Evolutionary conservation across 345 rosid species (phyloP).

Genomic region (Nasturtium officinale): DNA sequence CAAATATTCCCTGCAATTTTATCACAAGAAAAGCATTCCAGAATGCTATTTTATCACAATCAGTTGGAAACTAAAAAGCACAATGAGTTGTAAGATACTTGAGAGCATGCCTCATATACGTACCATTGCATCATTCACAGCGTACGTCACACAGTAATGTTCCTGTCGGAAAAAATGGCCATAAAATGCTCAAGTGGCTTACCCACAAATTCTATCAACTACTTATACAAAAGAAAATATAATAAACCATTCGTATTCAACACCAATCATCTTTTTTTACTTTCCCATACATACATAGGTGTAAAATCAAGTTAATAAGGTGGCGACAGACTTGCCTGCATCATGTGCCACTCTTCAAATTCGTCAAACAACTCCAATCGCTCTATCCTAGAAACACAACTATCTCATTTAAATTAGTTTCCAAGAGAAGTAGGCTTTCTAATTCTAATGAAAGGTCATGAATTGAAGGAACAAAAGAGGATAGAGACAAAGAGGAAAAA

Average conservation of each 20-base stretch:
- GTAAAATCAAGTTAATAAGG: slow-evolving; percentile 5
- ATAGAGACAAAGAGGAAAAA: neutral
- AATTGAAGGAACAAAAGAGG: slow-evolving; percentile 11
- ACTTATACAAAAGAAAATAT: neutral
- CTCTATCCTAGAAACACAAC: slow-evolving; percentile 68
- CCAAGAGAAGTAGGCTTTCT: slow-evolving; percentile 33
- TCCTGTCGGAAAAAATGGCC: slow-evolving; percentile 31
- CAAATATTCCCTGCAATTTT: slow-evolving; percentile 62
- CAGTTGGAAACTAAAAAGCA: neutral
- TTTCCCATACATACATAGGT: slow-evolving; percentile 7
- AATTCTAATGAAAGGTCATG: slow-evolving; percentile 26
- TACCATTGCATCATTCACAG: slow-evolving; percentile 88
- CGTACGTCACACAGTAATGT: slow-evolving; percentile 76
- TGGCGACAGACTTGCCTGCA: slow-evolving; percentile 76
- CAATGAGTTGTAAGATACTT: neutral
- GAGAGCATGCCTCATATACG: slow-evolving; percentile 37
- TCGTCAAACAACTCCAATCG: slow-evolving; percentile 90
- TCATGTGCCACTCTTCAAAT: slow-evolving; percentile 98
- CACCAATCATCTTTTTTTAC: slow-evolving; percentile 15
- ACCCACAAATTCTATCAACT: slow-evolving; percentile 24
- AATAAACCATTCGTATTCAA: slow-evolving; percentile 3
- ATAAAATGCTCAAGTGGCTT: neutral
- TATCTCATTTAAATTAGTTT: slow-evolving; percentile 32
- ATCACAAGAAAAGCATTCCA: slow-evolving; percentile 2
- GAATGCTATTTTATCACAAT: neutral